Evolutionary conservation across 768 basidiomycete species (phyloP), one percentile per base, ranked within the genome.

Genomic region (Suillus hirtellus): DNA sequence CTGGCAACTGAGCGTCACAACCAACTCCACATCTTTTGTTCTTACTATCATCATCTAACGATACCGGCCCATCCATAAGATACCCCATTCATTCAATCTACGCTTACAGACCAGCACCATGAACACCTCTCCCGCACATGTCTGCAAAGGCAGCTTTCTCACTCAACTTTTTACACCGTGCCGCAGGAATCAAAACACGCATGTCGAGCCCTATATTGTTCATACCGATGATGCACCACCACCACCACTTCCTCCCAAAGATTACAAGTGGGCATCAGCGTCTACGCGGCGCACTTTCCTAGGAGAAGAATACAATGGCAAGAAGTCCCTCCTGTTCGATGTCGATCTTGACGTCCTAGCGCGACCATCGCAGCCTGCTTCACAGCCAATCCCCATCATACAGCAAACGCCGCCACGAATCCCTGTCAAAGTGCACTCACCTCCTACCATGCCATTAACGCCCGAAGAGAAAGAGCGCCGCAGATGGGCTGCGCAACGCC

Each of bases 391-490:
- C 19, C 40, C 43, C 11, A 3, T 55, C 38, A 5, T 38, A 46
- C 47, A 17, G 40, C 54, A 42, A 5, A 62, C 34, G 21, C 66
- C 62, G 0, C 59, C 67, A 24, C 62, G 60, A 11, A 31, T 60
- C 17, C 24, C 44, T 11, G 35, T 37, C 44, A 65, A 59, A 4
- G 47, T 58, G 31, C 60, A 66, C 37, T 44, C 69, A 17, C 65
- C 69, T 3, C 63, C 49, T 17, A 49, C 60, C 35, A 55, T 38
- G 35, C 34, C 61, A 2, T 66, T 70, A 44, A 65, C 69, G 2
- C 75, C 73, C 8, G 74, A 74, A 47, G 73, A 75, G 50, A 69
- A 65, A 27, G 70, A 67, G 37, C 67, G 50, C 14, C 74, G 69
- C 21, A 63, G 63, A n/a, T 61, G 64, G 52, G 74, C 69, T 24